Evolutionary conservation across 768 basidiomycete genomes (phyloP).

Genomic region (Macrolepiota albuminosa): DNA sequence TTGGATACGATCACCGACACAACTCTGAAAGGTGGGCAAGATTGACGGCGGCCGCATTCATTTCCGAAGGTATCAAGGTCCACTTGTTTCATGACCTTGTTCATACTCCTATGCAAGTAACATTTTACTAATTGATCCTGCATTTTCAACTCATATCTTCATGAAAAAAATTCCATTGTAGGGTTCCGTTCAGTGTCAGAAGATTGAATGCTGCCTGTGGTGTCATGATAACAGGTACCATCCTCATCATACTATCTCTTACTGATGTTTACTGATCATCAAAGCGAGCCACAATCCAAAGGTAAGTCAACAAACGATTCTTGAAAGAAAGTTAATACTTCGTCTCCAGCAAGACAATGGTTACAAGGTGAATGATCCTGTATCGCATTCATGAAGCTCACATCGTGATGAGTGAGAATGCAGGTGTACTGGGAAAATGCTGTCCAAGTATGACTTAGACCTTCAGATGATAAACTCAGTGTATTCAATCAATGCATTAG

Average conservation of each 20-base stretch:
- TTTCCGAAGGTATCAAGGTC: slow-evolving; percentile 59
- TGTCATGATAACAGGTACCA: slow-evolving; percentile 82
- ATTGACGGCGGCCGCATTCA: slow-evolving; percentile 69
- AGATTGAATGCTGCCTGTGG: slow-evolving; percentile 68
- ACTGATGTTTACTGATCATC: background rate
- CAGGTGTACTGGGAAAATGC: slow-evolving; percentile 91
- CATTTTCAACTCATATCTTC: background rate
- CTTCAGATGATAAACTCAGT: background rate
- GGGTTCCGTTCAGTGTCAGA: slow-evolving; percentile 78
- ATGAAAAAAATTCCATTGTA: slow-evolving; percentile 19
- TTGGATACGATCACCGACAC: slow-evolving; percentile 84
- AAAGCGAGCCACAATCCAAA: slow-evolving; percentile 87
- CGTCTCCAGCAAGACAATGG: slow-evolving; percentile 72
- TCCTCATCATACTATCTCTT: slow-evolving; percentile 14
- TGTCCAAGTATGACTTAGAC: slow-evolving; percentile 55
- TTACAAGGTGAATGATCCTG: slow-evolving; percentile 56
- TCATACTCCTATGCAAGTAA: slow-evolving; percentile 71
- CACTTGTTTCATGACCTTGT: slow-evolving; percentile 67
- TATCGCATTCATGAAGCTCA: background rate
- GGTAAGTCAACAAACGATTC: slow-evolving; percentile 29
- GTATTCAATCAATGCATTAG: slow-evolving; percentile 29
- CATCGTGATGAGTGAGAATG: slow-evolving; percentile 1
- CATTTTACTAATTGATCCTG: background rate
- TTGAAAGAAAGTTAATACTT: background rate
- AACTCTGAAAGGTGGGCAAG: slow-evolving; percentile 76